Evolutionary conservation across 208 protist species (phyloP).

Genomic region (Entamoeba invadens): DNA sequence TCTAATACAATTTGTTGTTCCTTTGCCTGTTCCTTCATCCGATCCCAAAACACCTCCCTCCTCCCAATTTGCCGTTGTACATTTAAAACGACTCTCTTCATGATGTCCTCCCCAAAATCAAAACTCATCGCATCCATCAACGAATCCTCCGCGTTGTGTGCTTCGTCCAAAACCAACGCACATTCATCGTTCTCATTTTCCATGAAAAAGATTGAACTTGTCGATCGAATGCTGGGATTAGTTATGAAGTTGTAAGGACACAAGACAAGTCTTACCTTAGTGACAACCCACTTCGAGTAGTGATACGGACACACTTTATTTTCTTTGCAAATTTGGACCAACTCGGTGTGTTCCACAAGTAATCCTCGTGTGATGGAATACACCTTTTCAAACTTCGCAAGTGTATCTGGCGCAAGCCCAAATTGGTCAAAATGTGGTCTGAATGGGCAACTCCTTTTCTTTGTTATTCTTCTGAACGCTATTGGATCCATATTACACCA

Average conservation of each 20-base stretch:
- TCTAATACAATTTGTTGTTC: too few relatives aligned
- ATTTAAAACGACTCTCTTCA: neutral
- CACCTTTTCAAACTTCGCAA: neutral
- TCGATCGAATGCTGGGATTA: neutral
- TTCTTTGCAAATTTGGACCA: neutral
- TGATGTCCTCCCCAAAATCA: neutral
- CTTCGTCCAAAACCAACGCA: conserved; percentile 20
- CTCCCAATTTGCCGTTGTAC: too few relatives aligned
- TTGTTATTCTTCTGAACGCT: neutral
- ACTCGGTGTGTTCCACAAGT: neutral
- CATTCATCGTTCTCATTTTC: neutral
- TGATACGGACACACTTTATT: conserved; percentile 13
- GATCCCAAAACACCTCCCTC: too few relatives aligned
- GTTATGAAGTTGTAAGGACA: conserved; percentile 22
- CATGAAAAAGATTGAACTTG: neutral
- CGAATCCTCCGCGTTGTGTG: conserved; percentile 19
- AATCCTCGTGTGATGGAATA: neutral
- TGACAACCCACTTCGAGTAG: neutral
- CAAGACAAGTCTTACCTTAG: neutral
- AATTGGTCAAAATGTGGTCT: neutral
- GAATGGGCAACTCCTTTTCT: neutral
- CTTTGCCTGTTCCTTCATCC: too few relatives aligned
- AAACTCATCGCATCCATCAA: neutral
- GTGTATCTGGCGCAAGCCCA: neutral
- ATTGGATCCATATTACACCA: neutral